Evolutionary conservation across 1,284 basidiomycete genomes (phyloP).

Genomic region (Ceratobasidium sp.): DNA sequence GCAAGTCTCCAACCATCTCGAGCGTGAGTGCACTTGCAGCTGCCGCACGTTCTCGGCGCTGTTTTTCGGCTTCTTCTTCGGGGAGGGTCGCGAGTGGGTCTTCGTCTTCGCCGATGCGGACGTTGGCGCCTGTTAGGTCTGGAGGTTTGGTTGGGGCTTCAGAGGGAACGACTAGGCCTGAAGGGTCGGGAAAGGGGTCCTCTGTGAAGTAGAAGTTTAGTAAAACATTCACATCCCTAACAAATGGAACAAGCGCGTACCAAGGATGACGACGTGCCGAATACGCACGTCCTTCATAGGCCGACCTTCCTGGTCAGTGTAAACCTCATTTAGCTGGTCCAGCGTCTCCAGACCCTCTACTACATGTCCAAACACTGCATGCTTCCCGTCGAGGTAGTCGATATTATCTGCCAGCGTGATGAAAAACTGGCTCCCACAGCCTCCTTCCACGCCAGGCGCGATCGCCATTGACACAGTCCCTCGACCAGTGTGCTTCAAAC

Average conservation of each 20-base stretch:
- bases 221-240: conserved; percentile 17
- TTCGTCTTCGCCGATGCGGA: conserved; percentile 92
- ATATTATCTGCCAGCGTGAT: conserved; percentile 91
- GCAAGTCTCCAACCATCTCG: conserved; percentile 99
- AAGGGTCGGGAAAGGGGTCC: conserved; percentile 93
- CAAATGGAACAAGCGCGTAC: conserved; percentile 59
- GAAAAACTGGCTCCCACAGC: conserved; percentile 96
- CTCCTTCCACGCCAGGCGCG: conserved; percentile 76
- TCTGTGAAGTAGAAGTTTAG: conserved; percentile 63
- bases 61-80: conserved; percentile 83
- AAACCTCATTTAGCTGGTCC: conserved; percentile 92
- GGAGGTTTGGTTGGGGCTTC: conserved; percentile 81
- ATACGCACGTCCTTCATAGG: conserved; percentile 95
- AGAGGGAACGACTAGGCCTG: conserved; percentile 75
- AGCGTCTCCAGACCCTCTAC: conserved; percentile 94
- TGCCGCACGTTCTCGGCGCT: conserved; percentile 85
- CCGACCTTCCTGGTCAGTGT: conserved; percentile 85
- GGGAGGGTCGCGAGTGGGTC: conserved; percentile 79
- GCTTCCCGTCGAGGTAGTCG: conserved; percentile 95
- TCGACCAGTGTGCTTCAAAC: conserved; percentile 83
- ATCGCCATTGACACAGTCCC: conserved; percentile 98
- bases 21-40: conserved; percentile 93
- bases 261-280: conserved; percentile 90
- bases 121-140: conserved; percentile 70
- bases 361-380: conserved; percentile 94